Evolutionary conservation across 805 yeast species (phyloP).

Genomic region (Kodamaea neixiangensis): DNA sequence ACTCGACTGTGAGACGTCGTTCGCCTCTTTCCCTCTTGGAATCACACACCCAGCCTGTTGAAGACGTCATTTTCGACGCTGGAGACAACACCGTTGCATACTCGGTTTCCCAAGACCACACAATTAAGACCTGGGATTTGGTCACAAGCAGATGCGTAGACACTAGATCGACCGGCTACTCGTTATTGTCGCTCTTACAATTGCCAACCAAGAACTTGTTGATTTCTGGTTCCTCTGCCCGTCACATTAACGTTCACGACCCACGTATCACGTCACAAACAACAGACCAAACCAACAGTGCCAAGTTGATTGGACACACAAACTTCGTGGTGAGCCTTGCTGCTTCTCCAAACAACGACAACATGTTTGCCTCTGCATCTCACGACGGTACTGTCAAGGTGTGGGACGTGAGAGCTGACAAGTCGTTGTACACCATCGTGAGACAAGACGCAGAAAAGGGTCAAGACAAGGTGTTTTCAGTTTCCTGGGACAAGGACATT

Average conservation of each 20-base stretch:
- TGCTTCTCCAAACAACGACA: constrained; percentile 73
- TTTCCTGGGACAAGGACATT: constrained; percentile 75
- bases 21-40: constrained; percentile 79
- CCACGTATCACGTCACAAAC: constrained; percentile 70
- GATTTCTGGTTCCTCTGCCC: constrained; percentile 96
- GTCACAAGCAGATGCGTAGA: constrained; percentile 84
- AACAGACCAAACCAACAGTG: constrained; percentile 51
- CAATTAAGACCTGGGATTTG: constrained; percentile 95
- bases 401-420: constrained; percentile 92
- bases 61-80: constrained; percentile 73
- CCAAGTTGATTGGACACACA: constrained; percentile 82
- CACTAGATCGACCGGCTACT: constrained; percentile 82
- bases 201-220: constrained; percentile 68
- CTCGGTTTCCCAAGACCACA: constrained; percentile 94
- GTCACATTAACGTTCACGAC: constrained; percentile 92
- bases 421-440: constrained; percentile 77
- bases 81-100: constrained; percentile 81
- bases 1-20: constrained; percentile 73
- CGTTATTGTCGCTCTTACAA: constrained; percentile 74
- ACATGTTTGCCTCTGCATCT: constrained; percentile 87
- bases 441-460: constrained; percentile 56
- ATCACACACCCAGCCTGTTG: constrained; percentile 86
- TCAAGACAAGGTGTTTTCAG: constrained; percentile 76
- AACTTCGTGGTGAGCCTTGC: constrained; percentile 85
- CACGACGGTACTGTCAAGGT: constrained; percentile 94